Percentiles rank a stretch among this genome's conserved stretches.
Conservation (phyloP, 805 yeast species). For the Blastobotrys chiropterorum region DNA sequence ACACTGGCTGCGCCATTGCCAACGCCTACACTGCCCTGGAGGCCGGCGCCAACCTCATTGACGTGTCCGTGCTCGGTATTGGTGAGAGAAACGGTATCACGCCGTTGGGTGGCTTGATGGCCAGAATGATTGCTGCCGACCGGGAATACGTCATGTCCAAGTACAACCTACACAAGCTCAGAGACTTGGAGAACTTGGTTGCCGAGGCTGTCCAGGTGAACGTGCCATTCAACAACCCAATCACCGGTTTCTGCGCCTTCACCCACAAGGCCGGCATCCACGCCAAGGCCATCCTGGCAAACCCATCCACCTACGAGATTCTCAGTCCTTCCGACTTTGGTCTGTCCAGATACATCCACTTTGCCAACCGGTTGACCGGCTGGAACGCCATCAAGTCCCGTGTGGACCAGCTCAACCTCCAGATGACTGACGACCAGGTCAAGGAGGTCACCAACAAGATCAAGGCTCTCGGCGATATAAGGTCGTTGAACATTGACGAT, state of each 20-base stretch:
- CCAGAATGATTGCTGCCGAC: conserved; percentile 98
- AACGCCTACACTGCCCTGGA: conserved; percentile 97
- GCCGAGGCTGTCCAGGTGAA: conserved; percentile 97
- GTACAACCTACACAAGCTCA: conserved; percentile 89
- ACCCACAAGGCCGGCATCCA: conserved; percentile 99
- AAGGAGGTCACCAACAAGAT: conserved; percentile 93
- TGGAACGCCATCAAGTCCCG: conserved; percentile 99
- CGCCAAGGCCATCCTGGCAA: conserved; percentile 96
- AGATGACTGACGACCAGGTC: conserved; percentile 84
- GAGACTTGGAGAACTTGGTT: conserved; percentile 92
- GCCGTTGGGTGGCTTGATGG: conserved; percentile 97
- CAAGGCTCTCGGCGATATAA: conserved; percentile 89
- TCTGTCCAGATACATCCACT: conserved; percentile 91
- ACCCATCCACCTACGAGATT: conserved; percentile 98
- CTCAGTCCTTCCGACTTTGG: conserved; percentile 94
- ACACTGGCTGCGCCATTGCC: conserved; percentile 98
- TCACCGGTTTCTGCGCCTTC: conserved; percentile 98
- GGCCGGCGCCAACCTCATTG: conserved; percentile 93
- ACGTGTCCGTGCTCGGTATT: conserved; percentile 92
- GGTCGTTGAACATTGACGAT: conserved; percentile 92
- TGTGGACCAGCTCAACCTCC: conserved; percentile 91
- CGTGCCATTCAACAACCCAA: conserved; percentile 96
- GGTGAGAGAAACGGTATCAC: conserved; percentile 99
- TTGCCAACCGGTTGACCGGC: conserved; percentile 96
- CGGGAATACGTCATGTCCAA: conserved; percentile 91